A percentile compares a stretch with the other conserved stretches of the same genome.
Conservation (phyloP, 208 protist genomes). For the Jaenimonas drosophilae region DNA sequence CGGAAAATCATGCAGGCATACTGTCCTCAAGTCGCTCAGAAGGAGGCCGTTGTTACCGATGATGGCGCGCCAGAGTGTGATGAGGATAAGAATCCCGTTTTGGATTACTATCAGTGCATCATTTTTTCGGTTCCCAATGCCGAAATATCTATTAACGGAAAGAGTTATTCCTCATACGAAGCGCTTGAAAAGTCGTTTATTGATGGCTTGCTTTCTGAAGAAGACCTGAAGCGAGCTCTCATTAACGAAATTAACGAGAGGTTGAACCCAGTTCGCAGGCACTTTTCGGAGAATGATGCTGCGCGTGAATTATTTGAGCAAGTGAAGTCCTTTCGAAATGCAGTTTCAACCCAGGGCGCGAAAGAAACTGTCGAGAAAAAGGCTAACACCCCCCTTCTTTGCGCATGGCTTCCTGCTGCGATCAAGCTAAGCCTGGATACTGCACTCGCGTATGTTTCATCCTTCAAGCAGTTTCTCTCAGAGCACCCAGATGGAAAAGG, state of each 20-base stretch:
- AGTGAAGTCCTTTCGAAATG: constrained; percentile 74
- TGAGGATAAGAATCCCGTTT: constrained; percentile 91
- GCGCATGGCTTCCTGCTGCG: constrained; percentile 60
- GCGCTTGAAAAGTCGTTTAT: constrained; percentile 78
- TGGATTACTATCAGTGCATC: constrained; percentile 94
- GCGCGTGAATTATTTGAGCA: constrained; percentile 81
- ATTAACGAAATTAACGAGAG: constrained; percentile 82
- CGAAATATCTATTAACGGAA: constrained; percentile 28
- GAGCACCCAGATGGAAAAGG: constrained; percentile 37
- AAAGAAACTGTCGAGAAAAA: constrained; percentile 1
- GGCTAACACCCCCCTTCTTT: constrained; percentile 33
- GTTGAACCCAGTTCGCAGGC: constrained; percentile 91
- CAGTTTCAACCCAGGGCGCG: constrained; percentile 3
- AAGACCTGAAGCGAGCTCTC: constrained; percentile 77
- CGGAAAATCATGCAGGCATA: constrained; percentile 94
- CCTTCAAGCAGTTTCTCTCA: constrained; percentile 34
- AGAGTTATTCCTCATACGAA: constrained; percentile 60
- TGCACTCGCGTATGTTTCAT: constrained; percentile 30
- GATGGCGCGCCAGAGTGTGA: constrained; percentile 54
- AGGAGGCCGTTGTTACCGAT: constrained; percentile 29
- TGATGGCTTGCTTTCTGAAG: constrained; percentile 46
- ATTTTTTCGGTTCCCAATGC: constrained; percentile 68
- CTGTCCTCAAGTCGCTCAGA: constrained; percentile 81
- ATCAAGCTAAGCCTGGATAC: constrained; percentile 52
- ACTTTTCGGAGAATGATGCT: constrained; percentile 83